Base-by-base conservation (phyloP, 768 basidiomycete genomes). In the Fomitopsis serialis region DNA sequence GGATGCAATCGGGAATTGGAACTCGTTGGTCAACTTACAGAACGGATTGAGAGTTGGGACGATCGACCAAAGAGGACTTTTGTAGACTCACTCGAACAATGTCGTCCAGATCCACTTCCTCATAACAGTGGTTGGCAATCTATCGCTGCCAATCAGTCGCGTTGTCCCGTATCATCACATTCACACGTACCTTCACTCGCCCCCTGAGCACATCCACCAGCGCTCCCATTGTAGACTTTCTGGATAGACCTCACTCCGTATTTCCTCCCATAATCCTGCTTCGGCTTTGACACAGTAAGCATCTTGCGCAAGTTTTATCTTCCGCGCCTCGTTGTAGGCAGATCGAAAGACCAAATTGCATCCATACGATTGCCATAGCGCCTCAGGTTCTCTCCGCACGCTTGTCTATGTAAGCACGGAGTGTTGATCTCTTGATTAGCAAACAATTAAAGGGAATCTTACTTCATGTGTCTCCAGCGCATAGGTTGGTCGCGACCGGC, bases 381-480 rank as follows among this genome's bases (percentile, higher is more conserved):
- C 2, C 51, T 51, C 9, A 62, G 58, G 43, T 62, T 78, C 66
- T 79, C 80, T 21, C 73, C 73, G 56, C 71, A 73, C 12, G 73
- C 70, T 45, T 72, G 70, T 42, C 73, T 74, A 27, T n/a, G 42
- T 27, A 37, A 37, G 25, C 24, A 15, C 23, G 15, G n/a, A n/a
- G n/a, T n/a, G 52, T 47, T 21, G 45, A 40, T 8, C 13, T 34
- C 27, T 51, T 45, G 21, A 23, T 7, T 48, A 19, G n/a, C 40
- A 21, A 50, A 29, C n/a, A 42, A 11, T 24, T 47, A 32, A 6
- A 32, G 24, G 57, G 50, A 52, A 54, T 17, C 2, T 48, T 63
- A 87, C 85, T 91, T 90, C 78, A 95, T 80, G 63, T 94, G 83
- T 48, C 92, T 72, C 89, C 89, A 92, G 42, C 80, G 79, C 22